Base-by-base conservation (phyloP, 2,329 filamentous ascomycete genomes). In the Nectriaceae sp. region DNA sequence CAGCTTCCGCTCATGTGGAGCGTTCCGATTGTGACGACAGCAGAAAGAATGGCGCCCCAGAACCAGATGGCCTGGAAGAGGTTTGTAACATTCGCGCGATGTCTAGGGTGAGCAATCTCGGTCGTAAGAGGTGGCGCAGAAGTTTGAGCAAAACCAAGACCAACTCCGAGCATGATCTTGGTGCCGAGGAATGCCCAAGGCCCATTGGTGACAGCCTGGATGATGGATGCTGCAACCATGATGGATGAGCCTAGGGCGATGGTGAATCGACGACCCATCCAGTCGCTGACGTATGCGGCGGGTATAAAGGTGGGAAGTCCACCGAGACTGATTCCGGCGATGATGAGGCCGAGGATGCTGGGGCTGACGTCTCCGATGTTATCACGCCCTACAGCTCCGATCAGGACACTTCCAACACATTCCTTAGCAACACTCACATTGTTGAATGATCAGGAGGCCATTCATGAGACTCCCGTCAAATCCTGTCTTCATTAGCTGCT, bases 51-150 rank as follows among this genome's bases (percentile, higher is more conserved):
- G 5, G 49, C 52, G 2, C 55, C 55, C 26, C 49, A 48, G 24
- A 49, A 55, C 55, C 54, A 57, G 4, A 54, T 46, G 15, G 45
- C 52, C 26, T 54, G 52, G 33, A 57, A 57, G n/a, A 57, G 41
- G 26, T 53, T 51, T 5, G 52, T 56, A 2, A 57, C 42, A 10
- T 51, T 56, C 3, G 43, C 55, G 2, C 55, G 55, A 21, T 57
- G 54, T 29, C 42, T 47, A 0, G 55, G 55, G 13, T 57, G 52
- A 3, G 55, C 51, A 6, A 57, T 48, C 11, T 57, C 55, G 5
- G 52, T 54, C 0, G 49, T 49, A 1, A 57, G 40, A 8, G 49
- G 47, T 2, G 55, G 54, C 3, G 54, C 54, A 3, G 54, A 33
- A 1, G 54, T 57, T 21, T 55, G 52, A 1, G 55, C 55, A 3